Conservation (phyloP, 352 stramenopile genomes). For the Phytophthora ramorum region DNA sequence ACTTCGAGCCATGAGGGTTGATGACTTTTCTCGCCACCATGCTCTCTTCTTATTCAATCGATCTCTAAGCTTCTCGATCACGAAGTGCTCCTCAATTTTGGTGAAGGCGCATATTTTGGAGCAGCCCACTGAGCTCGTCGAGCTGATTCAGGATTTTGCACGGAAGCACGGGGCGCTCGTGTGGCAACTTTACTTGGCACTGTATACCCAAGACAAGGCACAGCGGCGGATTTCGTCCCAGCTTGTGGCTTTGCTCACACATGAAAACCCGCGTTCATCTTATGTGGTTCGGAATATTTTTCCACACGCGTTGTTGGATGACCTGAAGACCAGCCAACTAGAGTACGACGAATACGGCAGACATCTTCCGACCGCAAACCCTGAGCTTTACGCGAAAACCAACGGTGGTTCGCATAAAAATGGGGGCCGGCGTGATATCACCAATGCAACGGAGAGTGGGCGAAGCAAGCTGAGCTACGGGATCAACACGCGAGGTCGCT, state of each 20-base stretch:
- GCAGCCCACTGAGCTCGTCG: slow-evolving; percentile 85
- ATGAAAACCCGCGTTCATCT: slow-evolving; percentile 87
- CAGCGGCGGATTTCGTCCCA: slow-evolving; percentile 89
- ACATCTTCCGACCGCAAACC: slow-evolving; percentile 60
- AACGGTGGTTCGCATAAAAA: slow-evolving; percentile 56
- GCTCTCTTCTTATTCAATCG: slow-evolving; percentile 87
- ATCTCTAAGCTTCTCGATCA: slow-evolving; percentile 86
- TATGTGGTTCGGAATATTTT: slow-evolving; percentile 88
- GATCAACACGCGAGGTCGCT: slow-evolving; percentile 74
- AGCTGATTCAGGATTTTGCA: slow-evolving; percentile 88
- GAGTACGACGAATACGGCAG: slow-evolving; percentile 89
- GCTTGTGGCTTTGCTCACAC: slow-evolving; percentile 83
- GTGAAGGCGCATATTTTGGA: slow-evolving; percentile 90
- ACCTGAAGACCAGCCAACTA: slow-evolving; percentile 72
- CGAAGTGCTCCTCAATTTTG: slow-evolving; percentile 88
- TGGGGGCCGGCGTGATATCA: slow-evolving; percentile 55
- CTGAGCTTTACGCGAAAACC: slow-evolving; percentile 51
- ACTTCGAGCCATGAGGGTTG: slow-evolving; percentile 84
- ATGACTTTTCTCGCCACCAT: slow-evolving; percentile 88
- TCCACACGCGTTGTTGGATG: slow-evolving; percentile 80
- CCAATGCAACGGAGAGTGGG: slow-evolving; percentile 73
- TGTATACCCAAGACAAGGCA: slow-evolving; percentile 85
- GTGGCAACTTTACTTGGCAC: slow-evolving; percentile 86
- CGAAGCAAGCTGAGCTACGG: slow-evolving; percentile 75
- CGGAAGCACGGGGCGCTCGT: slow-evolving; percentile 83